Evolutionary conservation across 768 basidiomycete genomes (phyloP).

Genomic region (Boletus rubroflammeus): DNA sequence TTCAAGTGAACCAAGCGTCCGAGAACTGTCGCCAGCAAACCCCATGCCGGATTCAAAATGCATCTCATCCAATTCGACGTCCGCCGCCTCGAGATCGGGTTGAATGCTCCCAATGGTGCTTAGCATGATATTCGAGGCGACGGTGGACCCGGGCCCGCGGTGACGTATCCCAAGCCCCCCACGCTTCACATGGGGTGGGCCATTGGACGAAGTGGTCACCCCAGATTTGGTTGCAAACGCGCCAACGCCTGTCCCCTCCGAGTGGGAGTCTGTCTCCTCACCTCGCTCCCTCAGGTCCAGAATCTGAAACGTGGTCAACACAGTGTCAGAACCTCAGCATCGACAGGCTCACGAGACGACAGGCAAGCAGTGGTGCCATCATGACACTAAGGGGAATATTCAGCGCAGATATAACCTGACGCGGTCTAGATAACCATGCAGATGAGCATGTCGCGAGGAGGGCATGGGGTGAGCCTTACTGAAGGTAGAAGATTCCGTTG

Average conservation of each 20-base stretch:
- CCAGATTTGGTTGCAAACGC: slow-evolving; percentile 65
- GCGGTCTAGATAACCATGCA: slow-evolving; percentile 47
- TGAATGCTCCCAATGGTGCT: slow-evolving; percentile 62
- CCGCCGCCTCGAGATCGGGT: slow-evolving; percentile 48
- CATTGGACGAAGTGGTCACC: slow-evolving; percentile 25
- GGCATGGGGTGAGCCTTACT: slow-evolving; percentile 42
- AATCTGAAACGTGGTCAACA: slow-evolving; percentile 45
- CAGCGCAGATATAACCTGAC: slow-evolving; percentile 78
- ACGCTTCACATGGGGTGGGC: slow-evolving; percentile 23
- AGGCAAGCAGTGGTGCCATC: slow-evolving; percentile 76
- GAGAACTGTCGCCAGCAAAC: slow-evolving; percentile 44
- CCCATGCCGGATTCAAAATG: slow-evolving; percentile 49
- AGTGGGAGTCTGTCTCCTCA: slow-evolving; percentile 73
- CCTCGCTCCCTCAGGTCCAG: slow-evolving; percentile 80
- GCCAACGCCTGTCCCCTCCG: slow-evolving; percentile 65
- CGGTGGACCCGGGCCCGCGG: slow-evolving; percentile 50
- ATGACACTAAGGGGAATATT: slow-evolving; percentile 84
- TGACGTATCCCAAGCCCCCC: slow-evolving; percentile 43
- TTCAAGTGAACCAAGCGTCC: slow-evolving; percentile 30
- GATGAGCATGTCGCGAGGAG: slow-evolving; percentile 2
- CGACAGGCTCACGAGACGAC: slow-evolving; percentile 56
- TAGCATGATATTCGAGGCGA: slow-evolving; percentile 59
- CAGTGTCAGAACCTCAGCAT: background rate
- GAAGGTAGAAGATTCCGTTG: slow-evolving; percentile 84
- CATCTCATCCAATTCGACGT: slow-evolving; percentile 55